Base-by-base conservation (phyloP, 2,329 filamentous ascomycete genomes). In the Ophiosphaerella herpotricha region DNA sequence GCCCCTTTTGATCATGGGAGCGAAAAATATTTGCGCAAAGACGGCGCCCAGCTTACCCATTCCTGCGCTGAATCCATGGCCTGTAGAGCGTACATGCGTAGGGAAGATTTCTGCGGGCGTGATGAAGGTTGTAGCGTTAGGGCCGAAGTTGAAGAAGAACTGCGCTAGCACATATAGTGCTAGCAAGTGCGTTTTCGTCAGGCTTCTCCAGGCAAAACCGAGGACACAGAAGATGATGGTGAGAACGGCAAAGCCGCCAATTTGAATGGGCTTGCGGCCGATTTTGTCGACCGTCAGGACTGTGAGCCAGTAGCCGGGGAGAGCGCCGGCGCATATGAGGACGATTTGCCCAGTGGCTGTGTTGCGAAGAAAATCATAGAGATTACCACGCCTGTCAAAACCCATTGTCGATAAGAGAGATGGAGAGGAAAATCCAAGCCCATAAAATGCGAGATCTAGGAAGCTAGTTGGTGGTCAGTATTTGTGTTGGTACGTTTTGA, bases 301-400 rank as follows among this genome's bases (percentile, higher is more conserved):
- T 0, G 88, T 89, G 13, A 90, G 82, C 89, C 89, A 92, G 78
- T 92, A 92, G 12, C 89, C 89, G 0, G 89, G 89, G 12, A 92
- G 88, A 40, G 89, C 87, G 49, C 89, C 89, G 4, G 89, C 89
- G 51, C 88, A 84, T 60, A 91, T 85, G 43, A 92, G 81, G 59
- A 92, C 90, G 61, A 92, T 75, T 75, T 93, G 91, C 8, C 89
- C 89, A 16, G 90, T 81, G 42, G 89, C 87, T 7, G 85, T 90
- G 74, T 89, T 89, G 77, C 85, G 86, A 54, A 91, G 80, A 68
- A 79, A 80, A 58, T 89, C 72, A 75, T 91, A 91, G 26, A 89
- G 83, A 55, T 81, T 84, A 46, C 66, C 66, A 8, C 86, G 86
- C 29, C 77, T 76, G 16, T 85, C 85, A 75, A 86, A 93, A 42